phyloP scores from a whole-genome alignment of 768 basidiomycete species.

The Gymnopilus junonius region DNA sequence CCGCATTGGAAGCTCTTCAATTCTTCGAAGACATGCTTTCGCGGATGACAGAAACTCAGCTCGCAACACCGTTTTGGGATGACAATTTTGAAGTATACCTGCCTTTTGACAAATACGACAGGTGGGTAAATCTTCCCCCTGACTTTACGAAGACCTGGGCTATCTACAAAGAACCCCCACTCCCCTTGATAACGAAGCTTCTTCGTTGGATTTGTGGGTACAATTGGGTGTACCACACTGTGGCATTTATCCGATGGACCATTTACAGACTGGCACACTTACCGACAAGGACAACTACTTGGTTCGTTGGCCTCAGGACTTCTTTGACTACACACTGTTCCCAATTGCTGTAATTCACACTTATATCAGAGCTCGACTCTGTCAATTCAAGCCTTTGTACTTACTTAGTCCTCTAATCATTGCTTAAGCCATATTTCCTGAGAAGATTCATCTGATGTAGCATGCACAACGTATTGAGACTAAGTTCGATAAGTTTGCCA shows the following conservation, averaged over 20 bases:
- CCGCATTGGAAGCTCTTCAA: conserved; percentile 3
- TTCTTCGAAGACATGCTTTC: conserved; percentile 25
- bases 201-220: not conserved
- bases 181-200: not conserved
- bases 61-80: not conserved
- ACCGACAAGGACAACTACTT: too few relatives aligned
- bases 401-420: too few relatives aligned
- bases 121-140: conserved; percentile 22
- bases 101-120: conserved; percentile 13
- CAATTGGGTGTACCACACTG: not conserved
- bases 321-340: too few relatives aligned
- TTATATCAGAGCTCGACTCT: too few relatives aligned
- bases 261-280: not conserved
- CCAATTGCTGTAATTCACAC: too few relatives aligned
- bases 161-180: conserved; percentile 13
- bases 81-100: not conserved
- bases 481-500: too few relatives aligned
- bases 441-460: too few relatives aligned
- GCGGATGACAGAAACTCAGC: not conserved
- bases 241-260: not conserved
- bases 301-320: too few relatives aligned
- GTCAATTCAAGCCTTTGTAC: too few relatives aligned
- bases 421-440: too few relatives aligned
- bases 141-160: conserved; percentile 21
- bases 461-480: too few relatives aligned